A percentile compares a stretch with the other conserved stretches of the same genome.
Evolutionary conservation across 306 rosid genomes (phyloP).

Genomic region (Delonix regia): DNA sequence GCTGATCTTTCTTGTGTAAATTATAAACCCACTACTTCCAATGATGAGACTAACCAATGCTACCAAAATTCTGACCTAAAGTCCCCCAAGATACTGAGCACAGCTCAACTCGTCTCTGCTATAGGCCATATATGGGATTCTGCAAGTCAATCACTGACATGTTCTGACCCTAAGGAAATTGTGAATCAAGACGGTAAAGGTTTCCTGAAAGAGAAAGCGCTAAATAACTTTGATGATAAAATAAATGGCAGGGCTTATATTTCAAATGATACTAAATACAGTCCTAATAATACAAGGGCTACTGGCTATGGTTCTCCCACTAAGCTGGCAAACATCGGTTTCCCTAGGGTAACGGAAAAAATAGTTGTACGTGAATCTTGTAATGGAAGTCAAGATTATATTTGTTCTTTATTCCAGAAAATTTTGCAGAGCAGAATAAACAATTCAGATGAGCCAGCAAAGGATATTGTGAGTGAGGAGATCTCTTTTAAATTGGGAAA

Average conservation of each 20-base stretch:
- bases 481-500: constrained; percentile 49
- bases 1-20: constrained; percentile 49
- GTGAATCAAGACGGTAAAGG: constrained; percentile 42
- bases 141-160: constrained; percentile 65
- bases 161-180: constrained; percentile 44
- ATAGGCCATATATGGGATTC: constrained; percentile 73
- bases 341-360: constrained; percentile 55
- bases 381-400: constrained; percentile 38
- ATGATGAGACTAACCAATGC: constrained; percentile 41
- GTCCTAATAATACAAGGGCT: constrained; percentile 35
- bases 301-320: constrained; percentile 36
- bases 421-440: constrained; percentile 32
- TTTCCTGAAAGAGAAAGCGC: constrained; percentile 39
- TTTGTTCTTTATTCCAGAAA: constrained; percentile 55
- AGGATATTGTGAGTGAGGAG: constrained; percentile 47
- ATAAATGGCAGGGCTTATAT: constrained; percentile 38
- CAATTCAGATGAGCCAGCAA: constrained; percentile 41
- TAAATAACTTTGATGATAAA: constrained; percentile 41
- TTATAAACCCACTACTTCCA: constrained; percentile 42
- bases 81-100: constrained; percentile 59
- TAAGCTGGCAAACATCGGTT: constrained; percentile 45
- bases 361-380: constrained; percentile 48
- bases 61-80: constrained; percentile 39
- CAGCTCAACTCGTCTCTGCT: constrained; percentile 61
- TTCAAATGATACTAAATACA: constrained; percentile 41